A percentile compares a stretch with the other conserved stretches of the same genome.
These are phyloP conservation scores for Podospora tetraspora DNA, from an alignment of 495 filamentous ascomycete species.

Conservation along the genomic window DNA sequence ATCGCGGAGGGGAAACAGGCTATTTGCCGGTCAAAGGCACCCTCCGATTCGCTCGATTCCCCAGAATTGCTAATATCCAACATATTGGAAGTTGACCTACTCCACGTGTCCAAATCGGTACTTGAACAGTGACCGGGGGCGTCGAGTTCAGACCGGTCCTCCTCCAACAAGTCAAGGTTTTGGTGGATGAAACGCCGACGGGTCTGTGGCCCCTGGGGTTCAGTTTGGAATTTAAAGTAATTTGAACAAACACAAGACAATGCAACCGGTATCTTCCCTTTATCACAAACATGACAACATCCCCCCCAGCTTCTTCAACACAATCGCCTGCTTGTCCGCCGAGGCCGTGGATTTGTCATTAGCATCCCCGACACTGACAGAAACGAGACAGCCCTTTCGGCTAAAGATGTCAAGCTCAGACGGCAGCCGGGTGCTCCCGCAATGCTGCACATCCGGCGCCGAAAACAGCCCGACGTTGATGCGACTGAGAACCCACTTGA, in stretches of 20 bases:
- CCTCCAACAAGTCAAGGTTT: not conserved
- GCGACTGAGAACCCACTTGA: conserved; percentile 56
- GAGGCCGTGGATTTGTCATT: conserved; percentile 53
- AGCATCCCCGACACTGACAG: conserved; percentile 58
- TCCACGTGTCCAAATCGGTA: conserved; percentile 6
- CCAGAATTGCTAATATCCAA: not conserved
- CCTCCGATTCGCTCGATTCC: conserved; percentile 1
- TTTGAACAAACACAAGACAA: not conserved
- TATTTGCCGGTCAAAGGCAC: conserved; percentile 2
- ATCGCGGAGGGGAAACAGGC: conserved; percentile 2
- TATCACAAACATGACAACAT: conserved; percentile 43
- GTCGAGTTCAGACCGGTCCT: not conserved
- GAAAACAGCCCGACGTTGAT: conserved; percentile 51
- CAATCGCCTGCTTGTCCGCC: conserved; percentile 49
- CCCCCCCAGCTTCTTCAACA: conserved; percentile 49
- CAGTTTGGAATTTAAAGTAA: not conserved
- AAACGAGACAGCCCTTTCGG: conserved; percentile 51
- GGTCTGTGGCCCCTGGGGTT: not conserved
- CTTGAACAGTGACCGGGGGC: not conserved
- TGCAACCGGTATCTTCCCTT: not conserved
- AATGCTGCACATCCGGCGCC: conserved; percentile 50
- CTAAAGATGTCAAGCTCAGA: conserved; percentile 49
- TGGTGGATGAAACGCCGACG: not conserved
- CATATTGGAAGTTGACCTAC: not conserved
- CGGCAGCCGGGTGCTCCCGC: conserved; percentile 51